Evolutionary conservation across 2,329 filamentous ascomycete genomes (phyloP).

Genomic region (Fusarium zealandicum): DNA sequence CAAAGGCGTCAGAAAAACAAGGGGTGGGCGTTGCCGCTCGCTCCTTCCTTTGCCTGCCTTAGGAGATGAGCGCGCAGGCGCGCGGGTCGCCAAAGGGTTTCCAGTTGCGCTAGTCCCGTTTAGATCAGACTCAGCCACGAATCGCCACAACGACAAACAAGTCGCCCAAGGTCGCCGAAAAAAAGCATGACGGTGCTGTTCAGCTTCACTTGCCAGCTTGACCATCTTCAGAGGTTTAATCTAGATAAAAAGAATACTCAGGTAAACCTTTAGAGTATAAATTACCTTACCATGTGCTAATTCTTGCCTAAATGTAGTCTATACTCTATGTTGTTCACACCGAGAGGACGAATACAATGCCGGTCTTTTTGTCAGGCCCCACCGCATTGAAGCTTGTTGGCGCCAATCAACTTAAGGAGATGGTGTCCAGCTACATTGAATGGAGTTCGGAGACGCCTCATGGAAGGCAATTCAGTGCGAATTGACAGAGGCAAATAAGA

Average conservation of each 20-base stretch:
- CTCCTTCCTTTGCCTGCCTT: constrained; percentile 31
- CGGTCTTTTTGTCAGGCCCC: too few species aligned
- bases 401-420: constrained; percentile 24
- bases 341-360: too few species aligned
- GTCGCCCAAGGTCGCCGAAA: too few species aligned
- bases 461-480: constrained; percentile 3
- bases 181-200: too few species aligned
- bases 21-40: constrained; percentile 37
- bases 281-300: too few species aligned
- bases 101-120: constrained; percentile 23
- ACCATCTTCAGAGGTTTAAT: too few species aligned
- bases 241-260: too few species aligned
- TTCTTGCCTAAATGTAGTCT: too few species aligned
- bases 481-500: not conserved
- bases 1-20: constrained; percentile 36
- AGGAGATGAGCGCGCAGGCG: constrained; percentile 25
- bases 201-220: too few species aligned
- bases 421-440: constrained; percentile 10
- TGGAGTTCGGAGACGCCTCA: constrained; percentile 13
- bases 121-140: constrained; percentile 24
- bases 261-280: too few species aligned
- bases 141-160: constrained; percentile 24
- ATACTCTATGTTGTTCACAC: too few species aligned
- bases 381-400: too few species aligned
- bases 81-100: constrained; percentile 16